Evolutionary conservation across 2,329 filamentous ascomycete genomes (phyloP).

Genomic region (Beauveria medogensis): DNA sequence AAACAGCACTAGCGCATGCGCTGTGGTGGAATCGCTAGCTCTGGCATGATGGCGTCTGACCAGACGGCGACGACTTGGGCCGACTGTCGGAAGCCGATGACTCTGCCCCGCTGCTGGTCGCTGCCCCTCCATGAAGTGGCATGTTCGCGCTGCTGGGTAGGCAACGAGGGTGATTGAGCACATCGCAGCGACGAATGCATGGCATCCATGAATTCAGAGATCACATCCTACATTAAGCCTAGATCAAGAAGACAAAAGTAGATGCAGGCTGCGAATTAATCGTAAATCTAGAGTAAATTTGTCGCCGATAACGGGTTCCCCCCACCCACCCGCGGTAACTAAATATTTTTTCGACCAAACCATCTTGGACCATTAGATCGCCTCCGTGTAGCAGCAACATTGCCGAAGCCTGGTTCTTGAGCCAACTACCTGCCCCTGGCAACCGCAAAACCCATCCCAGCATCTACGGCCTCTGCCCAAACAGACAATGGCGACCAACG

Average conservation of each 20-base stretch:
- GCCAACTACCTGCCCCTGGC: not conserved
- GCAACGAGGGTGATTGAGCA: not conserved
- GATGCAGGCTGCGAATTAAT: not conserved
- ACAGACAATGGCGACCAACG: constrained; percentile 34
- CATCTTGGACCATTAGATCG: not conserved
- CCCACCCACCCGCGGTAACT: constrained; percentile 6
- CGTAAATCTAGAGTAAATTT: not conserved
- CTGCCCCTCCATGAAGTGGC: constrained; percentile 4
- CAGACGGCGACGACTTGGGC: not conserved
- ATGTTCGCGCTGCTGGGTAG: not conserved
- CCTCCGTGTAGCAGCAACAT: not conserved
- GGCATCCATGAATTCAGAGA: not conserved
- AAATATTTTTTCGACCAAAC: not conserved
- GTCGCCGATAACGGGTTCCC: not conserved
- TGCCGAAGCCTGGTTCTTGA: not conserved
- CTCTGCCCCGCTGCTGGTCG: not conserved
- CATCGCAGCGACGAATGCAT: too few species aligned
- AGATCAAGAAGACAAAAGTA: not conserved
- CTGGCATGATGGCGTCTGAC: not conserved
- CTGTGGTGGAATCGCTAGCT: not conserved
- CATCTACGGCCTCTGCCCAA: not conserved
- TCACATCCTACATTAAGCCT: too few species aligned
- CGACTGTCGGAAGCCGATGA: constrained; percentile 9
- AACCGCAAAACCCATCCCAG: too few species aligned
- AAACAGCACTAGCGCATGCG: not conserved